Evolutionary conservation across 352 stramenopile genomes (phyloP), one percentile per base, ranked within the genome.

Genomic region (Pythium brassicae): DNA sequence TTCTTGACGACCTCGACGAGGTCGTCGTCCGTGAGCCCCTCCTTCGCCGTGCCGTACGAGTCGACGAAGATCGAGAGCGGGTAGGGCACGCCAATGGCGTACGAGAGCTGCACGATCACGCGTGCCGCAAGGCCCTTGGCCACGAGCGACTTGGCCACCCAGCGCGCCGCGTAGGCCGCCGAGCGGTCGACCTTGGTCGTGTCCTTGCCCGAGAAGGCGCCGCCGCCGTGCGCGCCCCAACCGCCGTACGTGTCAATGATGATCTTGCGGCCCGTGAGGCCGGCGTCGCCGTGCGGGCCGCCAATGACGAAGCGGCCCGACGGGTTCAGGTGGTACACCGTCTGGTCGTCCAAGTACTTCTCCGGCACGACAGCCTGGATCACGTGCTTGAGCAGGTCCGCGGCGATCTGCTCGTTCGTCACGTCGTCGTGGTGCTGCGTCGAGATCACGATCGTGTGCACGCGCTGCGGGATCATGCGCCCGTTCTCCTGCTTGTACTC

Each of bases 241-340:
- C 97, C 97, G 50, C 97, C 97, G 77, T 99, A 99, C 3, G 96
- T 99, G 80, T 99, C 93, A n/a, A 97, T 97, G 63, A 98, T 98
- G 69, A 99, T 99, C 83, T 99, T 99, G 49, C 97, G 89, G 57
- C 97, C 97, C 25, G 97, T 99, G 2, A 99, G 80, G 72, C 97
- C 97, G 32, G 97, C 97, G 78, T 99, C 97, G 55, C 96, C 97
- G 78, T 99, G 97, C 22, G 97, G 97, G 57, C 97, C 97, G 57
- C 97, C 97, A 72, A 99, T 99, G 23, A 99, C 96, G 73, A 99
- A 99, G 51, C 97, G 84, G 63, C 97, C 97, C 60, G 94, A 98
- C 39, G 97, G 97, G 79, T 99, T 99, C 64, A 99, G 76, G 87
- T 99, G 95, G 87, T 99, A 99, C 62, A 99, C 95, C 47, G 97